A percentile compares a stretch with the other conserved stretches of the same genome.
phyloP scores from a whole-genome alignment of 1,139 yeast species.

The Debaryomycetaceae sp. region DNA sequence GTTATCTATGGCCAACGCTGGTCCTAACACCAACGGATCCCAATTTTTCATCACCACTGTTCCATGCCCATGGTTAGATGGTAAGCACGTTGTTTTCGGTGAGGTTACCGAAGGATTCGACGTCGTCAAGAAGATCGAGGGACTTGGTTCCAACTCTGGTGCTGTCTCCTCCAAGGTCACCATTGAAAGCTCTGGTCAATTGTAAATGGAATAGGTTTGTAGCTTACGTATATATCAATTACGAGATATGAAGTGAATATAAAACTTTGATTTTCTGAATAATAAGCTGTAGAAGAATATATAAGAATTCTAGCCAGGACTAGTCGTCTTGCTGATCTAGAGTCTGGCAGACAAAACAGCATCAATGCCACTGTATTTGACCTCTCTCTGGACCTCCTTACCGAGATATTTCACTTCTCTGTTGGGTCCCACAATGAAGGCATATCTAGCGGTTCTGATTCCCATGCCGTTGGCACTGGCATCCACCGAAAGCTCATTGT shows the following conservation, averaged over 20 bases:
- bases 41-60: constrained; percentile 99
- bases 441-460: constrained; percentile 69
- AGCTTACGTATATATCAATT: constrained; percentile 1
- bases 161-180: constrained; percentile 72
- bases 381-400: constrained; percentile 27
- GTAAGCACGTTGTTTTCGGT: constrained; percentile 98
- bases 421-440: constrained; percentile 50
- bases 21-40: constrained; percentile 99
- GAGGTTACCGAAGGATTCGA: constrained; percentile 91
- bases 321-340: not conserved
- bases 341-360: constrained; percentile 14
- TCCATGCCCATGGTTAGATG: constrained; percentile 94
- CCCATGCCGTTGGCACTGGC: constrained; percentile 55
- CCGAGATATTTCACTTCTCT: constrained; percentile 16
- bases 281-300: not conserved
- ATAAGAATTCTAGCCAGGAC: constrained; percentile 1
- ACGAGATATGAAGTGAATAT: not conserved
- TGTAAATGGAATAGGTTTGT: constrained; percentile 31
- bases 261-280: not conserved
- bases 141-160: constrained; percentile 82
- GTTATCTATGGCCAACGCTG: constrained; percentile 98
- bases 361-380: constrained; percentile 24
- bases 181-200: constrained; percentile 85
- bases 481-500: constrained; percentile 38
- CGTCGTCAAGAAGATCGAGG: constrained; percentile 87